Conservation (phyloP, 1,284 basidiomycete species). For the Cryptococcus sp. region DNA sequence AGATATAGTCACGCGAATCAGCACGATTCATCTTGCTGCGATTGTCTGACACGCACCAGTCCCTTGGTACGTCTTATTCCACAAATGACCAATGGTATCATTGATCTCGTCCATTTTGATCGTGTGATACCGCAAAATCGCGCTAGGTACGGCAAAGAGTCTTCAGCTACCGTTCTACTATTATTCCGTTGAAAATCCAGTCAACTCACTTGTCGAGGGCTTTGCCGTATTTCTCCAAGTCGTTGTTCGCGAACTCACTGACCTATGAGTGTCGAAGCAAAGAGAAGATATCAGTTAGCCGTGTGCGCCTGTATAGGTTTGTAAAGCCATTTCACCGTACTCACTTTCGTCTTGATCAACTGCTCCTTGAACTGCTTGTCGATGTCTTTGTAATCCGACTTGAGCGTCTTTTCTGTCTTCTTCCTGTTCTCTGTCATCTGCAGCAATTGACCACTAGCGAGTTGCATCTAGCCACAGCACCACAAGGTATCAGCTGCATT, state of each 20-base stretch:
- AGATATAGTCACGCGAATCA: no score
- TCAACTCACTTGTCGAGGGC: constrained; percentile 83
- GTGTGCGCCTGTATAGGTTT: no score
- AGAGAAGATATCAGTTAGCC: background rate
- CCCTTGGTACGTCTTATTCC: constrained; percentile 99
- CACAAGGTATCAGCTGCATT: background rate
- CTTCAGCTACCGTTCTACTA: background rate
- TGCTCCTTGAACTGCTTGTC: constrained; percentile 85
- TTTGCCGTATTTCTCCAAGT: constrained; percentile 95
- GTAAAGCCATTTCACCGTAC: constrained; percentile 1
- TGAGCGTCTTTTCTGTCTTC: constrained; percentile 68
- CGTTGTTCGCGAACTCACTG: constrained; percentile 90
- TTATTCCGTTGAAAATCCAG: background rate
- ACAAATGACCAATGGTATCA: constrained; percentile 90
- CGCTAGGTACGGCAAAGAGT: constrained; percentile 58
- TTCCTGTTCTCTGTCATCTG: constrained; percentile 71
- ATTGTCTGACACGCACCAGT: constrained; percentile 64
- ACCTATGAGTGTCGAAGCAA: constrained; percentile 59
- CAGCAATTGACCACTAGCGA: constrained; percentile 76
- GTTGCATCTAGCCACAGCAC: constrained; percentile 64
- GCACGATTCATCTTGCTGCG: no score
- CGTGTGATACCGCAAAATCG: constrained; percentile 97
- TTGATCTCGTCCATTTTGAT: constrained; percentile 99
- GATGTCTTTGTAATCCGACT: constrained; percentile 81
- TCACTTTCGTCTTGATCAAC: constrained; percentile 89